Base-by-base conservation (phyloP, 306 rosid species). In the Sechiopsis laciniata region DNA sequence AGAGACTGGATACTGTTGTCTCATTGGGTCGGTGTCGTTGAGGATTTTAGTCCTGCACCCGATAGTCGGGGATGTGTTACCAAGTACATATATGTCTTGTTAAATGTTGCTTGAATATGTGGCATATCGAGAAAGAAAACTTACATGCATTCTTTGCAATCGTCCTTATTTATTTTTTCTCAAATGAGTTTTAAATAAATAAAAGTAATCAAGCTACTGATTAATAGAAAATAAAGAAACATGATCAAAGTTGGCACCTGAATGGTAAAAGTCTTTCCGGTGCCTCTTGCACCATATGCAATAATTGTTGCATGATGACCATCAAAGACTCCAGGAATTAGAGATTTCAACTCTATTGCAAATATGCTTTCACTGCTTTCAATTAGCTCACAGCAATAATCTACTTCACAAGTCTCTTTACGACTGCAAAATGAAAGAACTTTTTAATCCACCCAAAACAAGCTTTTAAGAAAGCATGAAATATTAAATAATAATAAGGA, bases 261-360 rank as follows among this genome's bases (percentile, higher is more conserved):
- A 80, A 90, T 83, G 24, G 83, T 5, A 24, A 76, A 76, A 63
- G 98, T 86, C 83, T 94, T 94, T 62, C 97, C 98, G 68, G 89
- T 89, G 72, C 86, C 88, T 82, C 84, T 94, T 65, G 97, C 97
- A 77, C 98, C 98, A 83, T 74, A 81, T 37, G 92, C 88, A 60
- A 94, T 71, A 75, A 90, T 75, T 71, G 98, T 87, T 60, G 96
- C 85, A 68, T 85, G 89, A 64, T 65, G 78, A 59, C 97, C 98
- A 55, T 83, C 92, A 57, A 89, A 85, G 74, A 84, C 86, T 14
- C 87, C 87, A 3, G 80, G 74, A 73, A 94, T 80, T n/a, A 90
- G 85, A 78, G 88, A 82, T 77, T 79, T 86, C 63, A 94, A 86
- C 69, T 94, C 98, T 78, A 84, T 84, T 48, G 80, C 67, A 73